Evolutionary conservation across 1,139 yeast species (phyloP).

Genomic region (Meyerozyma guilliermondii): DNA sequence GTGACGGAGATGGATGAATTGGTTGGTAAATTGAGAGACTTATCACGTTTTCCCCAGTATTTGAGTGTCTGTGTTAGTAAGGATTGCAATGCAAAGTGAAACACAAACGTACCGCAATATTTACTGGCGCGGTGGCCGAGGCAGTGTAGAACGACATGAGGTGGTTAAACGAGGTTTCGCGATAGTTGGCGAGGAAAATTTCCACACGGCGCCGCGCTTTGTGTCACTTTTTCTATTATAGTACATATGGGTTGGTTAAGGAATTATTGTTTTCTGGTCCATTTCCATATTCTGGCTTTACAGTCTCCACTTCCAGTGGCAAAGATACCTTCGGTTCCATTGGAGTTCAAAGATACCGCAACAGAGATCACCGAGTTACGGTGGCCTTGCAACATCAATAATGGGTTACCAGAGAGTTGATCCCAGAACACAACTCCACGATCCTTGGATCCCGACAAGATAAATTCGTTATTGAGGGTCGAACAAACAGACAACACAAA

Average conservation of each 20-base stretch:
- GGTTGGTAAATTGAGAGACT: conserved; percentile 82
- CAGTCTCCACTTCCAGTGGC: conserved; percentile 99
- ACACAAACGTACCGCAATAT: conserved; percentile 70
- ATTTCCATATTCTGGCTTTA: conserved; percentile 94
- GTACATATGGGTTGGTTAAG: neutral
- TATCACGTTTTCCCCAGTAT: conserved; percentile 98
- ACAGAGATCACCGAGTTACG: conserved; percentile 94
- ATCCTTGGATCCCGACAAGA: conserved; percentile 92
- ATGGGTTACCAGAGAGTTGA: conserved; percentile 85
- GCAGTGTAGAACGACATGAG: conserved; percentile 49
- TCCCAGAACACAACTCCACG: conserved; percentile 98
- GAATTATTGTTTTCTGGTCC: conserved; percentile 31
- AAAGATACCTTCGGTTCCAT: conserved; percentile 70
- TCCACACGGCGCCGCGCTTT: neutral
- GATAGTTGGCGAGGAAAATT: neutral
- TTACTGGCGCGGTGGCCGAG: conserved; percentile 93
- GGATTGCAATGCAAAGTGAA: neutral
- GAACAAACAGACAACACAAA: conserved; percentile 92
- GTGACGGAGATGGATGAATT: conserved; percentile 95
- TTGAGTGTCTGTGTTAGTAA: conserved; percentile 64
- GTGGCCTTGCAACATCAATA: conserved; percentile 95
- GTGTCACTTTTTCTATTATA: conserved; percentile 2
- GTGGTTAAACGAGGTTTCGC: neutral
- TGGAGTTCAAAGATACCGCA: conserved; percentile 76
- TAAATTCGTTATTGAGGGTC: conserved; percentile 89